Evolutionary conservation across 2,329 filamentous ascomycete species (phyloP).

Genomic region (Apiospora malaysiana): DNA sequence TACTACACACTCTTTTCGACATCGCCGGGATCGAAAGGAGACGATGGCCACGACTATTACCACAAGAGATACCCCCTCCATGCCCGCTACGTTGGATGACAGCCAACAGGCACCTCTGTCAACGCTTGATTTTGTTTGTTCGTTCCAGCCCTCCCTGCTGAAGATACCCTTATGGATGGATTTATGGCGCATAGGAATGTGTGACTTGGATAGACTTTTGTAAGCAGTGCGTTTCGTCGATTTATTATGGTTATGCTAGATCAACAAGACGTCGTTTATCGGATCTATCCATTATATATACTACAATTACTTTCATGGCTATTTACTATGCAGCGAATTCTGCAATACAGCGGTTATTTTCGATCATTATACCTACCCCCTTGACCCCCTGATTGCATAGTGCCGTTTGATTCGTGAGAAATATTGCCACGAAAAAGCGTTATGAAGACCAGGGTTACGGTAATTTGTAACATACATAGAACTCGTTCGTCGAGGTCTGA

Average conservation of each 20-base stretch:
- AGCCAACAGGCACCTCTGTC: not conserved
- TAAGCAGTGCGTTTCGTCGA: conserved; percentile 11
- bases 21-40: not conserved
- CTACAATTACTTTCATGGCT: not conserved
- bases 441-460: not conserved
- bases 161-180: conserved; percentile 18
- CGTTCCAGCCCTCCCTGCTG: conserved; percentile 12
- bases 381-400: not conserved
- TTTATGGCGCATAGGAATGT: conserved; percentile 7
- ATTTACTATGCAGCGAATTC: not conserved
- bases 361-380: not conserved
- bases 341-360: not conserved
- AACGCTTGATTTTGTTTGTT: conserved; percentile 13
- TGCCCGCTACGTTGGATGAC: not conserved
- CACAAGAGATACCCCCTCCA: not conserved
- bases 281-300: not conserved
- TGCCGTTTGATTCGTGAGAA: not conserved
- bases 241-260: not conserved
- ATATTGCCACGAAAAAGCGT: not conserved
- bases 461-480: not conserved
- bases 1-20: too few species aligned
- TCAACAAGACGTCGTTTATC: not conserved
- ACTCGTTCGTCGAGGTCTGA: not conserved
- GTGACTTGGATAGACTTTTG: conserved; percentile 13
- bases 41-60: not conserved